Conservation (phyloP, 139 green algal species). For the Diplosphaera chodatii region DNA sequence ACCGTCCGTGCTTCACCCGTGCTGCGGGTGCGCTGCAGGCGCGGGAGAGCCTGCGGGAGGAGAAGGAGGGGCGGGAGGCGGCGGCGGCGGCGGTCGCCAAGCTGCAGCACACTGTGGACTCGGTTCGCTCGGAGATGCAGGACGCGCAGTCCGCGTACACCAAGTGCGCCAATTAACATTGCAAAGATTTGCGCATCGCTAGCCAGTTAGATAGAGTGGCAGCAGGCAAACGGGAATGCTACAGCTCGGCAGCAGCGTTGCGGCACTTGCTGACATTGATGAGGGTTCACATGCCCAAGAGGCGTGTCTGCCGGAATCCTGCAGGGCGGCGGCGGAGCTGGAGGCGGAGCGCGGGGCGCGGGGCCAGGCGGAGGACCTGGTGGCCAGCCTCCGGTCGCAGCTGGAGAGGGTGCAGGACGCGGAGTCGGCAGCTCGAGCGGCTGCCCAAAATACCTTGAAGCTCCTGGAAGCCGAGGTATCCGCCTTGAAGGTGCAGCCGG, state of each 20-base stretch:
- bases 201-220: no score
- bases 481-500: background rate
- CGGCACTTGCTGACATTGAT: no score
- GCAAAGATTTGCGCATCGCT: no score
- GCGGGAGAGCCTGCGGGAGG: conserved; percentile 6
- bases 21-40: conserved; percentile 7
- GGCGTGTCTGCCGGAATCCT: no score
- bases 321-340: conserved; percentile 7
- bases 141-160: conserved; percentile 24
- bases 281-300: no score
- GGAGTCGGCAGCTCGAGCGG: background rate
- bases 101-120: conserved; percentile 27
- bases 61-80: conserved; percentile 22
- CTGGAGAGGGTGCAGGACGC: background rate
- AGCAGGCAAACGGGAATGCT: no score
- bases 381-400: conserved; percentile 6
- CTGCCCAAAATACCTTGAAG: background rate
- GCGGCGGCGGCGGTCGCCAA: conserved; percentile 32
- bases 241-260: no score
- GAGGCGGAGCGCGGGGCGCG: conserved; percentile 27
- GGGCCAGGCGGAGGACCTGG: conserved; percentile 20
- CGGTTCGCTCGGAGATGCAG: conserved; percentile 32
- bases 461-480: background rate
- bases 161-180: background rate
- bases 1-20: no score